phyloP scores from a whole-genome alignment of 495 filamentous ascomycete species.

The Penicillium turbatum region DNA sequence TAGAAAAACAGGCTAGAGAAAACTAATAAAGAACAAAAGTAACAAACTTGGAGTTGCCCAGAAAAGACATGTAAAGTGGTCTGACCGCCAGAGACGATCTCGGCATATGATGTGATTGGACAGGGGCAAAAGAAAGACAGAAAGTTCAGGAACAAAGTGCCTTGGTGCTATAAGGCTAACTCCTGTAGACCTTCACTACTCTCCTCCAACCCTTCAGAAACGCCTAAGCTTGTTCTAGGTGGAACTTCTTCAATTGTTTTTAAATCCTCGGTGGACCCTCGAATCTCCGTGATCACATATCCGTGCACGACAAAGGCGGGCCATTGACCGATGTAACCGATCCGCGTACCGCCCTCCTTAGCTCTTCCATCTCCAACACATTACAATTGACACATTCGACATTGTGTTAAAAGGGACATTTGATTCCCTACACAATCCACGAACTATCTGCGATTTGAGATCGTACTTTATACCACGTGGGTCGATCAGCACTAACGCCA shows the following conservation, averaged over 20 bases:
- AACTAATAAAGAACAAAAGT: background rate
- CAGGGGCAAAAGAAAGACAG: background rate
- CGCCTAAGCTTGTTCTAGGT: background rate
- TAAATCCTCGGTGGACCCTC: conserved; percentile 1
- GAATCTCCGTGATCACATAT: background rate
- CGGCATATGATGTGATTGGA: conserved; percentile 20
- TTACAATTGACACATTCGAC: background rate
- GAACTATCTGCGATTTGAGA: background rate
- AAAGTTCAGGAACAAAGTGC: background rate
- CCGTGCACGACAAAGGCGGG: conserved; percentile 5
- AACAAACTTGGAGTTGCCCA: background rate
- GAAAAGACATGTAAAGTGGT: background rate
- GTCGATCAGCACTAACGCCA: conserved; percentile 10
- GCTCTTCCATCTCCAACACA: background rate
- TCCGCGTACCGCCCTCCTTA: background rate
- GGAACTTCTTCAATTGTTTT: background rate
- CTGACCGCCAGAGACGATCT: conserved; percentile 22
- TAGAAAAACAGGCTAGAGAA: background rate
- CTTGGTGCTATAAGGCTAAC: background rate
- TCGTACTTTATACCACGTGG: conserved; percentile 13
- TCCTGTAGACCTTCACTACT: background rate
- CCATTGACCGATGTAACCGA: conserved; percentile 7
- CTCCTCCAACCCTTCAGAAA: conserved; percentile 3
- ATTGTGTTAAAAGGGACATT: background rate
- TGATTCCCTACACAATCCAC: background rate